Evolutionary conservation across 2,329 filamentous ascomycete genomes (phyloP).

Genomic region (Penicillium sp.): DNA sequence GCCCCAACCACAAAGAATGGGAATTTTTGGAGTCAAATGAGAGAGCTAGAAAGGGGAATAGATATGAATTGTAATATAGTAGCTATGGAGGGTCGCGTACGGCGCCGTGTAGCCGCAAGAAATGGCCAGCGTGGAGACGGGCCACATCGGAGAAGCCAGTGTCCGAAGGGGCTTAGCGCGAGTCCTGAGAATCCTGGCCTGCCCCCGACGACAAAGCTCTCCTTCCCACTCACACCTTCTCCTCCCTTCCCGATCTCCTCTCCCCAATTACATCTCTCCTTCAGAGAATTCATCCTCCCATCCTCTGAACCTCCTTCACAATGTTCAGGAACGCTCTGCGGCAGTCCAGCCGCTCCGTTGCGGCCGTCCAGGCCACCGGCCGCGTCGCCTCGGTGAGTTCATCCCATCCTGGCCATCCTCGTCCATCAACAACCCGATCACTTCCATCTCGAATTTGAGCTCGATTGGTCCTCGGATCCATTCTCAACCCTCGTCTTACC

Average conservation of each 20-base stretch:
- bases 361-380: conserved; percentile 87
- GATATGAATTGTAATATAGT: neutral
- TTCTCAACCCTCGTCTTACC: conserved; percentile 20
- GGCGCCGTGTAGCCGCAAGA: neutral
- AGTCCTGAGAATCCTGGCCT: conserved; percentile 41
- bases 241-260: conserved; percentile 37
- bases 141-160: conserved; percentile 41
- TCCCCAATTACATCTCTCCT: conserved; percentile 43
- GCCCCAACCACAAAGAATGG: neutral
- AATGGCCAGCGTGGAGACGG: conserved; percentile 28
- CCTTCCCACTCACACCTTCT: conserved; percentile 41
- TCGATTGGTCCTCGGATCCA: conserved; percentile 30
- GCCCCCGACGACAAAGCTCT: conserved; percentile 43
- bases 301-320: conserved; percentile 49
- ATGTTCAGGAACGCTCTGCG: conserved; percentile 99
- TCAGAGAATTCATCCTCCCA: conserved; percentile 44
- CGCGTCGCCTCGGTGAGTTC: conserved; percentile 92
- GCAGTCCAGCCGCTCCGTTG: conserved; percentile 92
- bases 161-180: conserved; percentile 41
- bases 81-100: neutral
- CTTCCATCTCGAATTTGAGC: conserved; percentile 34
- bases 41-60: neutral
- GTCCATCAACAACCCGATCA: conserved; percentile 28
- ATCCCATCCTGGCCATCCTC: conserved; percentile 49
- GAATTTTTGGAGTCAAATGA: conserved; percentile 14